Evolutionary conservation across 208 protist genomes (phyloP), one percentile per base, ranked within the genome.

Genomic region (Eutreptiella sp.): DNA sequence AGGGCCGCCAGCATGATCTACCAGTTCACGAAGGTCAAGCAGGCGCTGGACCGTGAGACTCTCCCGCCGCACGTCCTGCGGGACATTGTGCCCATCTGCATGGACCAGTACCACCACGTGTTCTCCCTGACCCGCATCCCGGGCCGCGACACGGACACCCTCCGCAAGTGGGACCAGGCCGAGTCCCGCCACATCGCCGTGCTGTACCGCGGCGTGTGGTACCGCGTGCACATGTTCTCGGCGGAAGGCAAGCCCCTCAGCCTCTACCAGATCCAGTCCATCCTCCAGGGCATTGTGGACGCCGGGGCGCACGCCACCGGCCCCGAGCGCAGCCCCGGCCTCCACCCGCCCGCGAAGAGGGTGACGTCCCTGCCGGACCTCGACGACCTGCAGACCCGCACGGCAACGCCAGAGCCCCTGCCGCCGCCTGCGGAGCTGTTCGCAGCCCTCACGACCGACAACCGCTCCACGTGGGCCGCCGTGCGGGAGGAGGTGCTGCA

Each of bases 81-180:
- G 16, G 33, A 68, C 29, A 69, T 74, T 58, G 73, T 83, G 28
- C 88, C 88, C 1, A 39, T 90, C 47, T 85, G 80, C 59, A 92
- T 92, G 85, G 33, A 73, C 24, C 85, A 92, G 66, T 88, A 88
- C 67, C 57, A 63, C 43, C 66, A 79, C 35, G 78, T 79, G 14
- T 92, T 92, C 72, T 75, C 75, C 72, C 85, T 78, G 21, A 84
- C 73, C 7, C 81, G 88, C 67, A 63, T 92, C 38, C 88, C 88
- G 11, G 83, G 85, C 2, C 73, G 75, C 23, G 82, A 89, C 53
- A 53, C 77, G 31, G 85, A 90, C 68, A 46, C 66, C 3, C 55
- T 88, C 23, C 66, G 75, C 58, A 74, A 81, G 46, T 66, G 70
- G 42, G 72, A 73, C 28, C 63, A 58, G 29, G 34, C 60, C 11